A percentile compares a stretch with the other conserved stretches of the same genome.
These are phyloP conservation scores for Colletotrichum sp. DNA, from an alignment of 2,329 filamentous ascomycete genomes.

Conservation along the genomic window DNA sequence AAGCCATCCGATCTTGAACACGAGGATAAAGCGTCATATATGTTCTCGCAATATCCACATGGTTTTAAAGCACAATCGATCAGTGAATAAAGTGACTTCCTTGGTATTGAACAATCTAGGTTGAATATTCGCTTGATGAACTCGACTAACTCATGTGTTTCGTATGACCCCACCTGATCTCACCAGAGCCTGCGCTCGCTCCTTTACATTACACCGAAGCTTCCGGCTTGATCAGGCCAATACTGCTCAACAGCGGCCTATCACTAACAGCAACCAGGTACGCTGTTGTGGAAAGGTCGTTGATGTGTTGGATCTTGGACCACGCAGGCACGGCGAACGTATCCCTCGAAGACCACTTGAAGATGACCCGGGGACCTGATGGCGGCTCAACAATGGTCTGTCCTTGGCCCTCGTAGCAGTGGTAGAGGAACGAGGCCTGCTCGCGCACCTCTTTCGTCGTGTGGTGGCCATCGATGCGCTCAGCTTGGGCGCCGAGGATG, in stretches of 20 bases:
- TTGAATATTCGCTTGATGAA: not conserved
- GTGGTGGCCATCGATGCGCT: constrained; percentile 43
- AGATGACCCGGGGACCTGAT: constrained; percentile 32
- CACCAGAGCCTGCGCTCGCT: too few relatives aligned
- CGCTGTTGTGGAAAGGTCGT: constrained; percentile 29
- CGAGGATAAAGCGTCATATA: not conserved
- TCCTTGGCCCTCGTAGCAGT: constrained; percentile 54
- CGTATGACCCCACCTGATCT: not conserved
- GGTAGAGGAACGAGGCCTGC: constrained; percentile 55
- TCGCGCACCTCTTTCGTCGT: constrained; percentile 43
- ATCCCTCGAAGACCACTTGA: constrained; percentile 52
- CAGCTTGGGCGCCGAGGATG: constrained; percentile 53
- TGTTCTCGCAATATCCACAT: too few relatives aligned
- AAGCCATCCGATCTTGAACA: too few relatives aligned
- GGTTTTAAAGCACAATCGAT: not conserved
- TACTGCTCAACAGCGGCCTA: constrained; percentile 34
- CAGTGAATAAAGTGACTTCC: not conserved
- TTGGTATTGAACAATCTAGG: not conserved
- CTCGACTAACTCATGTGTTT: not conserved
- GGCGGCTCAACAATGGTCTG: constrained; percentile 41
- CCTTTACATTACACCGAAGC: not conserved
- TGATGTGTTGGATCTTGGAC: constrained; percentile 52
- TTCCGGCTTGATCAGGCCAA: constrained; percentile 27
- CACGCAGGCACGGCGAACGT: constrained; percentile 60
- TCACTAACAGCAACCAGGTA: constrained; percentile 40